Base-by-base conservation (phyloP, 163 green algal species). In the Botryococcus braunii region DNA sequence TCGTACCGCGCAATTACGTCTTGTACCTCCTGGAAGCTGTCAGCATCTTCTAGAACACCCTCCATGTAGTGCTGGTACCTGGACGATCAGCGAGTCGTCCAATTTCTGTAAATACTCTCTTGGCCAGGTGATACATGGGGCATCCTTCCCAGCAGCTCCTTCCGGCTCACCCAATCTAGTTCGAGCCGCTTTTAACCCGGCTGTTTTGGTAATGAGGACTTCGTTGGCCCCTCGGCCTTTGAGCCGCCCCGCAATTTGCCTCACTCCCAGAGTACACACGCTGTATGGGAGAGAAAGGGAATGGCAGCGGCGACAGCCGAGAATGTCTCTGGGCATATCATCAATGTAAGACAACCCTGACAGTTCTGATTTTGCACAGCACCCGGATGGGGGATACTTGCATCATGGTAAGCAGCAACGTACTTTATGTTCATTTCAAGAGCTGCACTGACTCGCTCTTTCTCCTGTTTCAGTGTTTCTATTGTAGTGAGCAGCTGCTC, bases 1-100 rank as follows among this genome's bases (percentile, higher is more conserved):
- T 85, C 83, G 70, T 95, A 79, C 0, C 91, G 77, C 57, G 82
- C 68, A 43, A 96, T 79, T 55, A 97, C 74, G 69, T 96, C 91
- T 25, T 74, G 68, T 37, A 95, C 83, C 65, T 96, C 90, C 48
- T 95, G 86, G 73, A 94, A 95, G 61, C 91, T 82, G 50, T 94
- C 86, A 5, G 81, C 81, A 25, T 75, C 78, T 70, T 97, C 89
- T n/a, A 96, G 74, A 32, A 97, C 89, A 17, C 62, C 73, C 77
- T 96, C 87, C 50, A 96, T 65, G 73, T 90, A 97, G 40, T 84
- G 79, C 68, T 94, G 85, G 66, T 89, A 91, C 68, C 85, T 93
- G 76, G 1, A 65, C 39, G 56, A 37, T n/a, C n/a, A n/a, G n/a
- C n/a, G n/a, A n/a, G n/a, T n/a, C n/a, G n/a, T n/a, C n/a, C n/a